Conservation (phyloP, 177 flowering plant species). For the Vitis hybrid region DNA sequence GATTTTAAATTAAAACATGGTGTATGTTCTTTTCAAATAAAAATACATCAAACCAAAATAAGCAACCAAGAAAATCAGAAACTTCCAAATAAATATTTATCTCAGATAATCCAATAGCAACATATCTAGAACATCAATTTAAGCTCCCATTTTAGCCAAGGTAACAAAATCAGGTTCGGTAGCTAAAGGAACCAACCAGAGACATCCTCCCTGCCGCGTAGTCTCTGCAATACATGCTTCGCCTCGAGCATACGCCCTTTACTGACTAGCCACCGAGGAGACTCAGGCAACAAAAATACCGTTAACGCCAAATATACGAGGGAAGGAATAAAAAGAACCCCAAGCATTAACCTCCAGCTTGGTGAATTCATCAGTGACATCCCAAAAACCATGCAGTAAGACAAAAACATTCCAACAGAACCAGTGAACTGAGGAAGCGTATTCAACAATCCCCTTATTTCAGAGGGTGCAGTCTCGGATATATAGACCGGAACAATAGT, state of each 20-base stretch:
- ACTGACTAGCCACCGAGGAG: slow-evolving; percentile 54
- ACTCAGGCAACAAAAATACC: slow-evolving; percentile 40
- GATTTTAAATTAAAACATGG: background rate
- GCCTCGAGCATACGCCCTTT: slow-evolving; percentile 49
- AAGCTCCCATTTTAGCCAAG: too few species aligned
- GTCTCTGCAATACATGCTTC: slow-evolving; percentile 35
- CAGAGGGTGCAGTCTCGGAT: slow-evolving; percentile 48
- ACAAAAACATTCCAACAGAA: slow-evolving; percentile 42
- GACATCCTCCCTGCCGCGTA: slow-evolving; percentile 46
- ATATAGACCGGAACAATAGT: slow-evolving; percentile 45
- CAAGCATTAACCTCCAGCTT: slow-evolving; percentile 51
- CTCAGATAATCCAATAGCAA: too few species aligned
- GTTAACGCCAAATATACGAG: slow-evolving; percentile 27
- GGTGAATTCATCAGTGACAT: slow-evolving; percentile 36
- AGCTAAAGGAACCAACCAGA: slow-evolving; percentile 28
- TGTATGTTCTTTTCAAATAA: background rate
- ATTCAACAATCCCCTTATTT: slow-evolving; percentile 42
- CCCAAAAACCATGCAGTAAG: slow-evolving; percentile 48
- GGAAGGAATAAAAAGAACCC: slow-evolving; percentile 44
- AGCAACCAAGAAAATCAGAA: slow-evolving; percentile 1
- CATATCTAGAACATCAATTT: too few species aligned
- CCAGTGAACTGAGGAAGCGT: slow-evolving; percentile 51
- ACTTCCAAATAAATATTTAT: background rate
- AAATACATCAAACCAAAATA: background rate
- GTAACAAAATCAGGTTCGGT: too few species aligned